These are phyloP conservation scores for Clohesyomyces aquaticus DNA, from an alignment of 495 filamentous ascomycete genomes.

Conservation along the genomic window DNA sequence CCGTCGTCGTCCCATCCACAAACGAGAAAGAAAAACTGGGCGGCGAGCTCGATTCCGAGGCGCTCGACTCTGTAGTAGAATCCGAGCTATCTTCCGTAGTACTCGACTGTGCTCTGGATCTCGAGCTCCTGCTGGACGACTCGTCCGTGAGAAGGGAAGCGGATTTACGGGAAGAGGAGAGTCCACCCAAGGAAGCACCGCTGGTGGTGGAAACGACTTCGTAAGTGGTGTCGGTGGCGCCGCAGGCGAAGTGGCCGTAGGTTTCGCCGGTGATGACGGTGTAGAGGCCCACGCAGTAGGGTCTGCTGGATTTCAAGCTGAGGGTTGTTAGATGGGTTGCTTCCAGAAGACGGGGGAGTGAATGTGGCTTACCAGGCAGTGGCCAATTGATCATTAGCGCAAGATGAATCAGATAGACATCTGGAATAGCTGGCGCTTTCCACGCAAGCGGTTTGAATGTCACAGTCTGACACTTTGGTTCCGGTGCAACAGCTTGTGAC, in stretches of 20 bases:
- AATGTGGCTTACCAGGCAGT: not conserved
- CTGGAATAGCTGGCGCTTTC: not conserved
- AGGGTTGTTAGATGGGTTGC: not conserved
- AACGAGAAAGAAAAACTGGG: not conserved
- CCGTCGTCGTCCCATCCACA: not conserved
- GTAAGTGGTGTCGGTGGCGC: not conserved
- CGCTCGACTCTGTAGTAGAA: not conserved
- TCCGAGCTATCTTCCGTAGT: not conserved
- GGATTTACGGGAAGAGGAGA: not conserved
- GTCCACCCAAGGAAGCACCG: not conserved
- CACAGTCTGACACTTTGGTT: not conserved
- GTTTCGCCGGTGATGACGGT: constrained; percentile 1
- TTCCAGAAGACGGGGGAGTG: not conserved
- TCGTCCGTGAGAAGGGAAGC: not conserved
- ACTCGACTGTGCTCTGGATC: too few relatives aligned
- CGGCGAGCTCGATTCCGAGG: not conserved
- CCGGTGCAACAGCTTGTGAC: not conserved
- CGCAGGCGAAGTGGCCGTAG: constrained; percentile 9
- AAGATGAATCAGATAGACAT: not conserved
- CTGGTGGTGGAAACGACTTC: not conserved
- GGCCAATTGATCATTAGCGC: not conserved
- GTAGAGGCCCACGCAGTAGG: constrained; percentile 1
- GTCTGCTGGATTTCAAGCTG: not conserved
- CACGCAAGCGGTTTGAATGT: constrained; percentile 1
- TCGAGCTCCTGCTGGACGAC: not conserved